Evolutionary conservation across 257 asterid species (phyloP), one percentile per base, ranked within the genome.

Genomic region (Fraxinus cuspidata): DNA sequence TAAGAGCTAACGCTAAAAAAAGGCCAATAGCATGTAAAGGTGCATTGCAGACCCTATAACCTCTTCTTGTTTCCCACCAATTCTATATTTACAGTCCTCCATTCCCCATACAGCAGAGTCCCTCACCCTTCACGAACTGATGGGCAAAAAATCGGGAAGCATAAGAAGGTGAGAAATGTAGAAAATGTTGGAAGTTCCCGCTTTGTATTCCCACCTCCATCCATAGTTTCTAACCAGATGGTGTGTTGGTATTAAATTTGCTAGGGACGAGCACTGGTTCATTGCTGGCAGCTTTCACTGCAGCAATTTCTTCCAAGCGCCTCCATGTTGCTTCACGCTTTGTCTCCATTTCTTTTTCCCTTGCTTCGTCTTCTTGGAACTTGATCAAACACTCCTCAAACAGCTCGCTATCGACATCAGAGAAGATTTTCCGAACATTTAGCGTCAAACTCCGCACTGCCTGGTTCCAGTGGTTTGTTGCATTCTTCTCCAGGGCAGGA

Each of bases 391-490:
- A 91, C 83, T 91, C 96, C 71, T 87, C 94, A 47, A 88, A 88
- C 66, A 91, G 88, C 79, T 91, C 94, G 0, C 89, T 82, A 47
- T 91, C 96, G n/a, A 74, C 81, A 58, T 91, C 96, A 25, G 90
- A 79, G 77, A 89, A 91, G 81, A 91, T 88, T 76, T 87, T 91
- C 28, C 94, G 87, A 28, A 91, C 91, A 12, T 91, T 91, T 29
- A 88, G 80, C 3, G 96, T 91, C 83, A 89, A 82, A 85, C 92
- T 88, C 18, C 87, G 96, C 32, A 91, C 96, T 3, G 94, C 94
- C 71, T 85, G 94, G 58, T 91, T 91, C 96, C 96, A 91, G 87
- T 91, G 96, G 64, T 42, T 85, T 78, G 89, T 86, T 16, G 92
- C 83, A 40, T 88, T 91, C 79, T 80, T 91, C 92, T 91, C 96